These are phyloP conservation scores for Xylaria scruposa DNA, from an alignment of 495 filamentous ascomycete genomes.

Conservation along the genomic window DNA sequence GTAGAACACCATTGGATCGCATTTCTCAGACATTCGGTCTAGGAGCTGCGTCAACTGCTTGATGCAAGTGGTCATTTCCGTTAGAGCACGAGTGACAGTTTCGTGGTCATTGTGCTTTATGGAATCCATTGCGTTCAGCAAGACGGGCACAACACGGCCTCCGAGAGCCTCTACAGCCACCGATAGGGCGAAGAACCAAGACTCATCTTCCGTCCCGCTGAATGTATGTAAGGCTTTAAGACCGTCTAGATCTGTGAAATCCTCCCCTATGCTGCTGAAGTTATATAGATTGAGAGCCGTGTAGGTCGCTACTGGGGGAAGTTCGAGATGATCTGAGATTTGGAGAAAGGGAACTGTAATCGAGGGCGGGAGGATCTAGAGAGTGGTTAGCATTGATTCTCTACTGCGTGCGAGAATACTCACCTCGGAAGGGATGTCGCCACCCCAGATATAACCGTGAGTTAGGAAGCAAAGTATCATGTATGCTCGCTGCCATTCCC, in stretches of 20 bases:
- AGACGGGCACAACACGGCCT: conserved; percentile 78
- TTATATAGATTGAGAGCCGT: conserved; percentile 92
- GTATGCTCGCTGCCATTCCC: conserved; percentile 86
- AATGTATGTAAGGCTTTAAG: conserved; percentile 82
- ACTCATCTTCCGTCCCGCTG: conserved; percentile 90
- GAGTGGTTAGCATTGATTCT: conserved; percentile 14
- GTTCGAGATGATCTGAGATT: conserved; percentile 75
- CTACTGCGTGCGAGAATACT: neutral
- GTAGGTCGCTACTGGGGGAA: conserved; percentile 92
- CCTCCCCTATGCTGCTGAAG: conserved; percentile 71
- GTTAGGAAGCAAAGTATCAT: conserved; percentile 79
- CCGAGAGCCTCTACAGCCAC: conserved; percentile 91
- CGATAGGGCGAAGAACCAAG: conserved; percentile 96
- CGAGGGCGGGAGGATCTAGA: conserved; percentile 68
- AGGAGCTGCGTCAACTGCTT: conserved; percentile 72
- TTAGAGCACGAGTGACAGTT: conserved; percentile 68
- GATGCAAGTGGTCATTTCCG: conserved; percentile 70
- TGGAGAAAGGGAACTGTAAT: conserved; percentile 81
- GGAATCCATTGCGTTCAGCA: conserved; percentile 76
- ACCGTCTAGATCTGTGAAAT: conserved; percentile 72
- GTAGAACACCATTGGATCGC: conserved; percentile 92
- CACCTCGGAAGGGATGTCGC: conserved; percentile 51
- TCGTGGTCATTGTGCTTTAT: conserved; percentile 63
- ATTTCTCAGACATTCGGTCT: conserved; percentile 86
- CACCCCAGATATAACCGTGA: conserved; percentile 90